These are phyloP conservation scores for Hypocreales sp. DNA, from an alignment of 2,329 filamentous ascomycete species.

Conservation along the genomic window DNA sequence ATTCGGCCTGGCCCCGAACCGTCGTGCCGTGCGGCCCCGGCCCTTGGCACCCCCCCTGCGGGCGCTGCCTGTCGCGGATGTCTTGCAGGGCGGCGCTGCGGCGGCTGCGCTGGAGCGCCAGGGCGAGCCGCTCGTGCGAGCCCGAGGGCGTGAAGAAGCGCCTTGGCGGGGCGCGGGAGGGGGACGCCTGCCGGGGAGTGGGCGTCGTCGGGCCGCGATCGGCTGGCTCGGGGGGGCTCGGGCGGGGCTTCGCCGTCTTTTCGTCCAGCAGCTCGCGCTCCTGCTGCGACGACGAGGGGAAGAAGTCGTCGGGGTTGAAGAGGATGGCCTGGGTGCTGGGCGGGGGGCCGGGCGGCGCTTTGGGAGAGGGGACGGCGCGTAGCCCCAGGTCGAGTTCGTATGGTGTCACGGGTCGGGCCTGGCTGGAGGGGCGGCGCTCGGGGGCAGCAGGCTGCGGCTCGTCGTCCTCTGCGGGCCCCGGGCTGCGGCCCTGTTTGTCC, in stretches of 20 bases:
- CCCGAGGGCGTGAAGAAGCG: conserved; percentile 23
- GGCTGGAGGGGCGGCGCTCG: not conserved
- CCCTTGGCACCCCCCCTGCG: not conserved
- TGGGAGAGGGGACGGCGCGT: not conserved
- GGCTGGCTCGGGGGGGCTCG: no score
- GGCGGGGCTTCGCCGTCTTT: conserved; percentile 1
- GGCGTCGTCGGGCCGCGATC: not conserved
- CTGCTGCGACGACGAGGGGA: conserved; percentile 41
- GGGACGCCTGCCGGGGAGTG: not conserved
- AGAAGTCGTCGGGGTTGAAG: conserved; percentile 34
- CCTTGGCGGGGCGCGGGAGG: conserved; percentile 6
- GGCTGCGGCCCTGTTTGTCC: not conserved
- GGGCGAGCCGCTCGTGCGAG: conserved; percentile 16
- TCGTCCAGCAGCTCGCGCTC: conserved; percentile 33
- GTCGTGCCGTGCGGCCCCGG: not conserved
- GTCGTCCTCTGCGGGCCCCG: conserved; percentile 5
- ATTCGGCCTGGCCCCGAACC: no score
- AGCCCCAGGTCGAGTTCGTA: conserved; percentile 1
- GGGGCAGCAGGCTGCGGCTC: conserved; percentile 3
- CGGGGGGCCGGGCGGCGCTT: conserved; percentile 8
- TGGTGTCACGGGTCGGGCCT: conserved; percentile 1
- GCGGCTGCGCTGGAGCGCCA: conserved; percentile 19
- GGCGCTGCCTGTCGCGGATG: conserved; percentile 11
- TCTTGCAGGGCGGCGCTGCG: conserved; percentile 16
- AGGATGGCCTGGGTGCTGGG: conserved; percentile 38